A percentile compares a stretch with the other conserved stretches of the same genome.
These are phyloP conservation scores for Aegle marmelos DNA, from an alignment of 345 rosid genomes.

Conservation along the genomic window DNA sequence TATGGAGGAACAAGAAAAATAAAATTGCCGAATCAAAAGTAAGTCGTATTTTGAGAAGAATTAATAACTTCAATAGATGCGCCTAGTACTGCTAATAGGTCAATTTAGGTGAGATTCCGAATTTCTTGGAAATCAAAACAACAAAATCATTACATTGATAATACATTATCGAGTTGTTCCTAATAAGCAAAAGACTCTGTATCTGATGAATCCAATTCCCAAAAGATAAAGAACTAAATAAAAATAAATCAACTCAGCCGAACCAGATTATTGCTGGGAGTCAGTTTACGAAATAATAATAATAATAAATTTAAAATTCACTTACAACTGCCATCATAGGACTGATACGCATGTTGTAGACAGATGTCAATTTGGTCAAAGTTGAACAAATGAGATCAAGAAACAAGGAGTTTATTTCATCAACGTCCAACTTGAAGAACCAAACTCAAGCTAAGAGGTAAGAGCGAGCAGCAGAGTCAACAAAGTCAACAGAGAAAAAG, in stretches of 20 bases:
- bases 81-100: too few species aligned
- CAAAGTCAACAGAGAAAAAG: neutral
- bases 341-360: too few species aligned
- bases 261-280: too few species aligned
- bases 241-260: too few species aligned
- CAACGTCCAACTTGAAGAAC: constrained; percentile 11
- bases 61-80: too few species aligned
- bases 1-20: neutral
- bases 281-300: too few species aligned
- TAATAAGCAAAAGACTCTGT: neutral
- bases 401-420: neutral
- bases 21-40: neutral
- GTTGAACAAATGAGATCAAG: neutral
- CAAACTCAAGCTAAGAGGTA: neutral
- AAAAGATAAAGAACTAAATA: too few species aligned
- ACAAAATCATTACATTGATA: neutral
- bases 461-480: constrained; percentile 14
- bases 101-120: neutral
- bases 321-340: neutral
- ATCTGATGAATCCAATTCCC: too few species aligned
- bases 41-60: too few species aligned
- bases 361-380: too few species aligned
- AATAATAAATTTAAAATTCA: neutral
- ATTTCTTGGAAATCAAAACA: neutral
- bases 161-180: neutral